Base-by-base conservation (phyloP, 192 early-diverging fungal species). In the Rhizophagus clarus region DNA sequence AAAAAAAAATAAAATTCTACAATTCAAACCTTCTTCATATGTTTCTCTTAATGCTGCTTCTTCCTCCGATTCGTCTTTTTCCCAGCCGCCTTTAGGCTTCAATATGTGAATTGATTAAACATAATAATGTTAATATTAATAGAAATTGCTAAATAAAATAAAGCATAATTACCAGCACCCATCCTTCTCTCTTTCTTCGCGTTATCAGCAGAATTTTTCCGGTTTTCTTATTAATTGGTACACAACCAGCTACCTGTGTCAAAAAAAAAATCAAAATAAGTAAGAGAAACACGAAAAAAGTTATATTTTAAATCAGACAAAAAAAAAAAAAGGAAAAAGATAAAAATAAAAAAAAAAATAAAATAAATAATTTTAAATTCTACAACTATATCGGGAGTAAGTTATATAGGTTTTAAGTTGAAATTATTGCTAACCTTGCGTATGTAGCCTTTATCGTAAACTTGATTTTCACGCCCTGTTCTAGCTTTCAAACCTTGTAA, bases 51-150 rank as follows among this genome's bases (percentile, higher is more conserved):
- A 73, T 56, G 90, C 90, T 29, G 89, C 89, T 61, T 87, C 82
- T 79, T 85, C 82, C 47, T 87, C 81, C 20, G 88, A 87, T 79
- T 91, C 90, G 62, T 90, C 87, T 70, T 85, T 85, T 74, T 91
- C 90, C 90, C 90, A 91, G 26, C 90, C 90, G 32, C 90, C 90
- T 75, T 91, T 90, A 17, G 90, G 89, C 86, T 86, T 72, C 42
- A 61, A 45, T 34, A 49, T 24, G 42, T 11, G 47, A 20, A 40
- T 40, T 40, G 37, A 40, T 40, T 40, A 40, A n/a, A 37, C 32
- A 12, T 24, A 34, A 20, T 60, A 77, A 20, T 56, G 37, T 37
- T 70, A 31, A 81, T 14, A 68, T 11, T 15, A 69, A 61, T 42
- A 10, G 22, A 22, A 71, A 45, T 45, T 45, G 10, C 6, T 22